Conservation (phyloP, 2,329 filamentous ascomycete genomes). For the Fusarium ambrosium region DNA sequence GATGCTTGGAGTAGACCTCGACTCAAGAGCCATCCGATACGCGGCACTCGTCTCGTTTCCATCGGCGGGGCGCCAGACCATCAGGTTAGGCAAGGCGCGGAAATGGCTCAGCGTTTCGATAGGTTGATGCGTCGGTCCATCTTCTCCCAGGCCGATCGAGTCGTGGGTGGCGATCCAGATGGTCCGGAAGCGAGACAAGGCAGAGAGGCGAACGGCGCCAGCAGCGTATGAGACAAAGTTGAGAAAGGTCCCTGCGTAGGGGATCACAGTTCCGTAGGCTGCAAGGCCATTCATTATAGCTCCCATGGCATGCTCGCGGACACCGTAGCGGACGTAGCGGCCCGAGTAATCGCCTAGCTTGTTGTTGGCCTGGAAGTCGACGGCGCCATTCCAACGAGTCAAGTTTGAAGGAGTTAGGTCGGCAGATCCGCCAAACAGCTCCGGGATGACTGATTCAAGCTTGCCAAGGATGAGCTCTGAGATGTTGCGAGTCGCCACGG, state of each 20-base stretch:
- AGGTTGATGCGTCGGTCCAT: conserved; percentile 98
- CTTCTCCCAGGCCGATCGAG: conserved; percentile 98
- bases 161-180: conserved; percentile 99
- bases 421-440: conserved; percentile 94
- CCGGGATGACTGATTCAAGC: conserved; percentile 85
- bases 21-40: conserved; percentile 94
- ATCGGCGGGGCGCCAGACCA: conserved; percentile 98
- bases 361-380: conserved; percentile 93
- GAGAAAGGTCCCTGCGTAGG: conserved; percentile 95
- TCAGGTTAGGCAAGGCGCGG: conserved; percentile 98
- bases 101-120: conserved; percentile 98
- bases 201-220: conserved; percentile 92
- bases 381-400: conserved; percentile 96
- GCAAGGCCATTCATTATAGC: conserved; percentile 95
- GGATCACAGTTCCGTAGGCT: conserved; percentile 95
- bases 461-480: conserved; percentile 94
- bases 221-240: conserved; percentile 99
- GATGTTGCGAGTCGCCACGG: conserved; percentile 93
- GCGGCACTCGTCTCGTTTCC: conserved; percentile 98
- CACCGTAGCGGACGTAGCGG: conserved; percentile 93
- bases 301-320: conserved; percentile 93
- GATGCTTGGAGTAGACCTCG: conserved; percentile 91
- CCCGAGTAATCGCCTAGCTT: conserved; percentile 91
- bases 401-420: conserved; percentile 99
- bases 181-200: conserved; percentile 88